Evolutionary conservation across 805 yeast genomes (phyloP).

Genomic region (Starmerella powellii): DNA sequence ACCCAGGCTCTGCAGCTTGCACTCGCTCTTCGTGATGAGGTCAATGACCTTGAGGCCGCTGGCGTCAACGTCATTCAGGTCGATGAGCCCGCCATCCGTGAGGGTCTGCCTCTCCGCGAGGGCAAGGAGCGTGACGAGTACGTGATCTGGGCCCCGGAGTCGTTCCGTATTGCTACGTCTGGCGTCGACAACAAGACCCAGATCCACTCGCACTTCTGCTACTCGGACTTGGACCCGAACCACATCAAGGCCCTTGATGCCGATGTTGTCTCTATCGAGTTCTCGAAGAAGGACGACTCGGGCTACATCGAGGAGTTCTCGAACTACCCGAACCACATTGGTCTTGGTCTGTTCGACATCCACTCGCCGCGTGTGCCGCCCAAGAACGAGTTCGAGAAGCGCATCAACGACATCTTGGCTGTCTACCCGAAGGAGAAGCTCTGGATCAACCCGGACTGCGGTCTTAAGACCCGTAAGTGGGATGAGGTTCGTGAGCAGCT

Average conservation of each 20-base stretch:
- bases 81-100: slow-evolving; percentile 99
- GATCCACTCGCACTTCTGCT: slow-evolving; percentile 99
- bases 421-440: slow-evolving; percentile 95
- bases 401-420: slow-evolving; percentile 88
- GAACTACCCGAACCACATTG: slow-evolving; percentile 98
- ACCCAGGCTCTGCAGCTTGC: slow-evolving; percentile 94
- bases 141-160: slow-evolving; percentile 98
- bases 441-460: slow-evolving; percentile 99
- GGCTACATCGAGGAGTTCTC: slow-evolving; percentile 95
- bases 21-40: slow-evolving; percentile 97
- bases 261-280: slow-evolving; percentile 97
- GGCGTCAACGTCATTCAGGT: slow-evolving; percentile 97
- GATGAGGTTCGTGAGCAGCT: slow-evolving; percentile 89
- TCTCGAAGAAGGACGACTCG: slow-evolving; percentile 99
- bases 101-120: slow-evolving; percentile 98
- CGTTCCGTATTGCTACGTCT: slow-evolving; percentile 98
- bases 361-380: slow-evolving; percentile 99
- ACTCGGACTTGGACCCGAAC: slow-evolving; percentile 98
- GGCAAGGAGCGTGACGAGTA: slow-evolving; percentile 94
- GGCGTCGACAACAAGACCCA: slow-evolving; percentile 93
- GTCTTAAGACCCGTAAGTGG: slow-evolving; percentile 99
- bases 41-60: slow-evolving; percentile 93
- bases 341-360: slow-evolving; percentile 97
- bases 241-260: slow-evolving; percentile 99
- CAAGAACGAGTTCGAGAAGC: slow-evolving; percentile 85